Evolutionary conservation across 2,329 filamentous ascomycete species (phyloP).

Genomic region (Ascochyta pisi): DNA sequence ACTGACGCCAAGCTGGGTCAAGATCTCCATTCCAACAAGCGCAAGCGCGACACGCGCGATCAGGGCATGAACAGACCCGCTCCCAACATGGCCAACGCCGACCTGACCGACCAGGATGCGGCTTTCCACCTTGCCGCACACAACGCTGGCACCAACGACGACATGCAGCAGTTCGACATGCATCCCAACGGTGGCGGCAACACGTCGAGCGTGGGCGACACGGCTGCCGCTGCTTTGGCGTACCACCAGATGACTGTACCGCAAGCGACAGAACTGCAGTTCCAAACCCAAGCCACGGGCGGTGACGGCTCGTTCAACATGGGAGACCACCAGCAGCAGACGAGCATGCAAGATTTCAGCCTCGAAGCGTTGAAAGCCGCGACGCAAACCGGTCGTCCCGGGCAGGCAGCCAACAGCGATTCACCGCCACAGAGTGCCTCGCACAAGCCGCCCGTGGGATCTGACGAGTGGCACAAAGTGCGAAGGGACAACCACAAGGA

Average conservation of each 20-base stretch:
- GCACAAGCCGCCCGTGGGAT: conserved; percentile 86
- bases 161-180: conserved; percentile 51
- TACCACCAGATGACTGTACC: conserved; percentile 64
- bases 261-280: conserved; percentile 62
- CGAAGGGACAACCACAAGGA: conserved; percentile 99
- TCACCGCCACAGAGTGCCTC: conserved; percentile 43
- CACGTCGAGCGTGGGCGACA: conserved; percentile 61
- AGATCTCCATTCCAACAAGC: conserved; percentile 49
- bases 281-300: conserved; percentile 54
- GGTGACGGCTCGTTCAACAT: conserved; percentile 54
- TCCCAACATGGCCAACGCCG: conserved; percentile 42
- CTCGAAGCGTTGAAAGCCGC: conserved; percentile 61
- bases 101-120: conserved; percentile 47
- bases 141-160: conserved; percentile 52
- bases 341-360: conserved; percentile 48
- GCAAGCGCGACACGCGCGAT: conserved; percentile 57
- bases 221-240: conserved; percentile 64
- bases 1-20: conserved; percentile 47
- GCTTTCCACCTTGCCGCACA: conserved; percentile 51
- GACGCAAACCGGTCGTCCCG: conserved; percentile 56
- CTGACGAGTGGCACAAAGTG: conserved; percentile 97
- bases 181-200: conserved; percentile 62
- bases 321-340: conserved; percentile 52
- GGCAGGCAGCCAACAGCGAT: conserved; percentile 40
- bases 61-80: conserved; percentile 49